phyloP scores from a whole-genome alignment of 768 basidiomycete genomes.

The Suillus tomentosus region DNA sequence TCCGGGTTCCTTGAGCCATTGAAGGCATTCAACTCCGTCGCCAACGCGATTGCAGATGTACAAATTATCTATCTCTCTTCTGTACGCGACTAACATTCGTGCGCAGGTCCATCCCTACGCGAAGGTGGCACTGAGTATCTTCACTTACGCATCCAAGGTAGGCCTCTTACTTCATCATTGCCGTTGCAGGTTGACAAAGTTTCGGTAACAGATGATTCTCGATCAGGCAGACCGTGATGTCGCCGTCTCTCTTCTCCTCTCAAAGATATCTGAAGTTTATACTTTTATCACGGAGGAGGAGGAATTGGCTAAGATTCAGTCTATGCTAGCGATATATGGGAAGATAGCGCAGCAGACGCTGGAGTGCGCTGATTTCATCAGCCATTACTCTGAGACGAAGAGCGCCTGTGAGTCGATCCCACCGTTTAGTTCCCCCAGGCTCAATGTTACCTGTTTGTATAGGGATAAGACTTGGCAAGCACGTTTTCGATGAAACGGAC shows the following conservation, averaged over 20 bases:
- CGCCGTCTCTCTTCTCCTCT: too few relatives aligned
- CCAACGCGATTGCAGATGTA: neutral
- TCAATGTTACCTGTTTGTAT: neutral
- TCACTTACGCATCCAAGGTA: too few relatives aligned
- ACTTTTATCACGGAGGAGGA: conserved; percentile 1
- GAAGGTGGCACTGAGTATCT: too few relatives aligned
- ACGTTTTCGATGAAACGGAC: neutral
- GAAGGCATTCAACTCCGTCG: neutral
- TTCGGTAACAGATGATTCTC: too few relatives aligned
- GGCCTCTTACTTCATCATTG: too few relatives aligned
- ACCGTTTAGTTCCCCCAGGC: neutral
- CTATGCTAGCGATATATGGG: neutral
- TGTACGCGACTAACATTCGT: neutral
- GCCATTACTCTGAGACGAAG: conserved; percentile 26
- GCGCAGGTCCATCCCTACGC: too few relatives aligned
- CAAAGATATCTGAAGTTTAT: neutral
- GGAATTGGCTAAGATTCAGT: neutral
- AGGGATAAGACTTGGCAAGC: conserved; percentile 9
- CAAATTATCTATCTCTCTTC: neutral
- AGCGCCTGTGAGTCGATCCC: conserved; percentile 20
- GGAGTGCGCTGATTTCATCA: conserved; percentile 31
- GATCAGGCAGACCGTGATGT: too few relatives aligned
- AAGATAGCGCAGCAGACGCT: conserved; percentile 18
- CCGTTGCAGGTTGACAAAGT: too few relatives aligned
- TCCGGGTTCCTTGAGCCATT: neutral